Evolutionary conservation across 2,329 filamentous ascomycete genomes (phyloP).

Genomic region (Trichoderma koningiopsis): DNA sequence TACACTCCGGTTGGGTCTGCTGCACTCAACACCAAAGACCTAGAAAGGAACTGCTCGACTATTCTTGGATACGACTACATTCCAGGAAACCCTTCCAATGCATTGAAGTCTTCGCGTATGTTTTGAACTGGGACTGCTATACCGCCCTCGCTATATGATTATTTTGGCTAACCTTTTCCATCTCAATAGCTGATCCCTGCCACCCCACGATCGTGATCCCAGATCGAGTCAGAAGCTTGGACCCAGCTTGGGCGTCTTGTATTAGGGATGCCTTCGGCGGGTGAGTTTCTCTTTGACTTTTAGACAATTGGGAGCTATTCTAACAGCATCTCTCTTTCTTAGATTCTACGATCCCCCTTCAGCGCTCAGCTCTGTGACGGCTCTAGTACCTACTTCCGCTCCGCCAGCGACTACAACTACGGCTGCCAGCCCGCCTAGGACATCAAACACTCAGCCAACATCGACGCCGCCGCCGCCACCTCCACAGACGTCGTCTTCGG

Average conservation of each 20-base stretch:
- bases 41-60: conserved; percentile 26
- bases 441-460: background rate
- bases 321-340: background rate
- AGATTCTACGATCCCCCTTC: conserved; percentile 26
- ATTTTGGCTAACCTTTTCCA: background rate
- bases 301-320: background rate
- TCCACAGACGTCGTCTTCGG: background rate
- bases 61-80: conserved; percentile 22
- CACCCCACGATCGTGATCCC: conserved; percentile 27
- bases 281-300: background rate
- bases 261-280: conserved; percentile 20
- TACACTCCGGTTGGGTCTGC: conserved; percentile 13
- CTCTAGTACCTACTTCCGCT: conserved; percentile 2
- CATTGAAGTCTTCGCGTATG: conserved; percentile 2
- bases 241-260: conserved; percentile 25
- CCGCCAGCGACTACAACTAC: background rate
- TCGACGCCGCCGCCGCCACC: conserved; percentile 9
- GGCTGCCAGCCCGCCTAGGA: background rate
- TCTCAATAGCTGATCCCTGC: conserved; percentile 25
- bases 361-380: conserved; percentile 14
- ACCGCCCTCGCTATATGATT: background rate
- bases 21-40: conserved; percentile 17
- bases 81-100: conserved; percentile 21
- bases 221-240: conserved; percentile 15
- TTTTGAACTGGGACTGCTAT: background rate